A percentile compares a stretch with the other conserved stretches of the same genome.
phyloP scores from a whole-genome alignment of 441 rosid species.

The Geranium incanum region DNA sequence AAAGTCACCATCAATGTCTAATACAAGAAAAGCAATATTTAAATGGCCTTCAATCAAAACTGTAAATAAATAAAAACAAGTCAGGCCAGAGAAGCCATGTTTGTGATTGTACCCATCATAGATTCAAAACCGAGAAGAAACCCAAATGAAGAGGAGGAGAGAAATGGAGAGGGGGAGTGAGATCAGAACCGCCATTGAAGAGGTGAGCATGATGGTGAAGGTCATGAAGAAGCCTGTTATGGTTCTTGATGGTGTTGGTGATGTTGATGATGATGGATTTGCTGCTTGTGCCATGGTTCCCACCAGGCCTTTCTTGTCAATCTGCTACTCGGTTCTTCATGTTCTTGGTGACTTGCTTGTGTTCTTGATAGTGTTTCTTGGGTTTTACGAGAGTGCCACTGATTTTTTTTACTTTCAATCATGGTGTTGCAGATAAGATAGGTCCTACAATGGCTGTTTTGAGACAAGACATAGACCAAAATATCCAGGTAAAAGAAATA shows the following conservation, averaged over 20 bases:
- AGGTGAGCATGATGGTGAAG: conserved; percentile 45
- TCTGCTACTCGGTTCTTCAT: conserved; percentile 63
- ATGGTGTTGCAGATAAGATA: conserved; percentile 64
- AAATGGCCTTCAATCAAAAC: background rate
- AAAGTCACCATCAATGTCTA: conserved; percentile 30
- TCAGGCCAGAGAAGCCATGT: conserved; percentile 15
- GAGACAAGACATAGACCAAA: conserved; percentile 75
- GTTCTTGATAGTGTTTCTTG: background rate
- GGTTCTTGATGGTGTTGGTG: background rate
- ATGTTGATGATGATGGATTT: conserved; percentile 20
- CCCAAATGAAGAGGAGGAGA: conserved; percentile 62
- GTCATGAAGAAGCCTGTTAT: conserved; percentile 25
- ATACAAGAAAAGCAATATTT: conserved; percentile 7
- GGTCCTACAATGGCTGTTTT: conserved; percentile 95
- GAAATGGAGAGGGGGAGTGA: conserved; percentile 64
- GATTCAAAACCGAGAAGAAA: conserved; percentile 11
- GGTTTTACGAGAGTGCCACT: background rate
- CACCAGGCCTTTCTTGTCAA: conserved; percentile 49
- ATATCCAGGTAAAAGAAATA: conserved; percentile 50
- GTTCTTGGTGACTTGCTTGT: conserved; percentile 60
- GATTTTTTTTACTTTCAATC: too few species aligned
- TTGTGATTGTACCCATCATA: background rate
- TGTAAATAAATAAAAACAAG: background rate
- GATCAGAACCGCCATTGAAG: conserved; percentile 69
- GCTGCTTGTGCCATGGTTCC: conserved; percentile 35